Percentiles rank a stretch among this genome's conserved stretches.
Conservation (phyloP, 768 basidiomycete genomes). For the Termitomyces titanicus region DNA sequence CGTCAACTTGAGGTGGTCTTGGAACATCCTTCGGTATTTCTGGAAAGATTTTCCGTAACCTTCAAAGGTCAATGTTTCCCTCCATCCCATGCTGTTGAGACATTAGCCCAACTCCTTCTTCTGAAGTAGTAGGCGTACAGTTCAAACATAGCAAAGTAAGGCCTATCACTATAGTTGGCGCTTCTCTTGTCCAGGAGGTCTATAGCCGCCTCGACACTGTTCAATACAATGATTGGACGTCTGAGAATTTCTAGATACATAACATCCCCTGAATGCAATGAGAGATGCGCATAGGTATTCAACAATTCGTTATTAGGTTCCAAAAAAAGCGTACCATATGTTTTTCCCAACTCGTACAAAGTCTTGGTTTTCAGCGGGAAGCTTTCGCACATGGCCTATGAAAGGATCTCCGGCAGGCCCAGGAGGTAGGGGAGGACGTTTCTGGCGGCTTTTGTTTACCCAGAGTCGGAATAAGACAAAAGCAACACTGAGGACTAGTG, state of each 20-base stretch:
- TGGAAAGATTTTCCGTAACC: background rate
- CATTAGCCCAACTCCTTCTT: background rate
- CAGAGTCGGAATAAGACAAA: background rate
- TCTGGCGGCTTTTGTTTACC: background rate
- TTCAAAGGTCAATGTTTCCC: background rate
- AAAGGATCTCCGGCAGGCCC: conserved; percentile 32
- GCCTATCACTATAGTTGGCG: conserved; percentile 23
- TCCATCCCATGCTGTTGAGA: conserved; percentile 1
- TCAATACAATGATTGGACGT: conserved; percentile 18
- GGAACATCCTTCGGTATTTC: background rate
- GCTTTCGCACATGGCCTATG: conserved; percentile 30
- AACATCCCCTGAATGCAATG: conserved; percentile 17
- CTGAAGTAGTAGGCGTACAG: conserved; percentile 2
- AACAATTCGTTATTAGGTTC: no score
- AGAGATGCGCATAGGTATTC: no score
- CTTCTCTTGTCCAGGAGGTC: conserved; percentile 25
- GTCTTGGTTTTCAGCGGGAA: conserved; percentile 24
- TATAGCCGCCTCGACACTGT: conserved; percentile 19
- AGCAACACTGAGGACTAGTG: background rate
- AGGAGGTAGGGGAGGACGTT: conserved; percentile 19
- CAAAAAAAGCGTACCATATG: conserved; percentile 22
- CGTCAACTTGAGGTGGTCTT: background rate
- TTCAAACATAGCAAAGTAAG: conserved; percentile 10
- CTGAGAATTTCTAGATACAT: conserved; percentile 19
- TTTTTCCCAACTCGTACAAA: conserved; percentile 27